phyloP scores from a whole-genome alignment of 805 yeast species.

The Schwanniomyces vanrijiae region DNA sequence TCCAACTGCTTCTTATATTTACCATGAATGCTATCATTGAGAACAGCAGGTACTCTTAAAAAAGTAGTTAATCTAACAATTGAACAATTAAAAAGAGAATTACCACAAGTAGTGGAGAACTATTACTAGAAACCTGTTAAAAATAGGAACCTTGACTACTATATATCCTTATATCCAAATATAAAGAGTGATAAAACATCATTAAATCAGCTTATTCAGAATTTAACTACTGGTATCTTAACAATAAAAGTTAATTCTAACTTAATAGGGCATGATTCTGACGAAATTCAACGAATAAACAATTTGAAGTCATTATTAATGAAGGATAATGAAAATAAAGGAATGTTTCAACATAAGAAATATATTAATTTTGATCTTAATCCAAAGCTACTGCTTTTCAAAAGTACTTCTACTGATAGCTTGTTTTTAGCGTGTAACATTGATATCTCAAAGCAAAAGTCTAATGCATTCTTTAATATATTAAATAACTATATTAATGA shows the following conservation, averaged over 20 bases:
- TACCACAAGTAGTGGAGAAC: constrained; percentile 4
- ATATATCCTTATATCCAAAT: constrained; percentile 12
- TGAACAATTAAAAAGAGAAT: constrained; percentile 2
- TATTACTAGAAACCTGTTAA: constrained; percentile 12
- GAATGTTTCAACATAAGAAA: constrained; percentile 2
- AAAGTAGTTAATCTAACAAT: constrained; percentile 6
- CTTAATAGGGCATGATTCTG: constrained; percentile 4
- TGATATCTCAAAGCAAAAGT: not conserved
- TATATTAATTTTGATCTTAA: constrained; percentile 5
- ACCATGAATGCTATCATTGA: constrained; percentile 14
- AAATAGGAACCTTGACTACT: constrained; percentile 9
- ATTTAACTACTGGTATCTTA: constrained; percentile 3
- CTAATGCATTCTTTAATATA: constrained; percentile 3
- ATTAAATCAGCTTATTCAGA: constrained; percentile 8
- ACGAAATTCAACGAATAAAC: constrained; percentile 5
- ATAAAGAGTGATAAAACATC: constrained; percentile 7
- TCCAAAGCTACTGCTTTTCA: constrained; percentile 5
- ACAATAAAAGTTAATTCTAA: constrained; percentile 1
- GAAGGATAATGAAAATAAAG: constrained; percentile 1
- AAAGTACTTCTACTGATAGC: constrained; percentile 6
- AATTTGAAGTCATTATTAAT: constrained; percentile 6
- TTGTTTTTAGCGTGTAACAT: constrained; percentile 7
- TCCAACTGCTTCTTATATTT: constrained; percentile 9
- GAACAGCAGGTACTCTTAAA: constrained; percentile 9
- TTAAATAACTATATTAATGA: constrained; percentile 4